These are phyloP conservation scores for Apophysomyces elegans DNA, from an alignment of 371 early-diverging fungal species.

Conservation along the genomic window DNA sequence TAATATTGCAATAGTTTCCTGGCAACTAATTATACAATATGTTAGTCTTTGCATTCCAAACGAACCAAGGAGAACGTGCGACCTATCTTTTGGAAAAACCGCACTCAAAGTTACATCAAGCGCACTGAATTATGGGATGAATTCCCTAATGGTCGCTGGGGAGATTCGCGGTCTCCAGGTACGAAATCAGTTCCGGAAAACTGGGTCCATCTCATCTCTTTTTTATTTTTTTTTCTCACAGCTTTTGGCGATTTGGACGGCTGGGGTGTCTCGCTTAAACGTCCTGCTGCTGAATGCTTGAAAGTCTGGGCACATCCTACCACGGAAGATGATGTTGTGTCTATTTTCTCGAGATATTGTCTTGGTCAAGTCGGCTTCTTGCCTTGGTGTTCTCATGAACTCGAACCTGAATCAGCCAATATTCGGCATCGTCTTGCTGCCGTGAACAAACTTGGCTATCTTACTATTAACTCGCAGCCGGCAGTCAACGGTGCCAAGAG, in stretches of 20 bases:
- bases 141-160: conserved; percentile 98
- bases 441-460: conserved; percentile 82
- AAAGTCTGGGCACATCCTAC: conserved; percentile 83
- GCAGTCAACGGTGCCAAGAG: conserved; percentile 92
- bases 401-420: conserved; percentile 80
- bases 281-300: conserved; percentile 63
- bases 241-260: conserved; percentile 94
- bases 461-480: conserved; percentile 97
- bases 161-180: conserved; percentile 88
- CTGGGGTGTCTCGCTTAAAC: conserved; percentile 84
- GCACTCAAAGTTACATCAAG: conserved; percentile 87
- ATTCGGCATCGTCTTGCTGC: conserved; percentile 75
- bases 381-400: conserved; percentile 92
- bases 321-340: conserved; percentile 67
- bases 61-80: conserved; percentile 94
- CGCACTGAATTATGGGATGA: conserved; percentile 98
- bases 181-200: neutral
- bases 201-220: neutral
- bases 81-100: conserved; percentile 98
- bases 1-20: neutral
- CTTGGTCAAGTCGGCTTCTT: conserved; percentile 74
- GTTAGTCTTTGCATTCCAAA: conserved; percentile 67
- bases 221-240: conserved; percentile 1
- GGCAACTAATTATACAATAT: neutral
- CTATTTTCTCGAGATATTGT: conserved; percentile 85